Conservation (phyloP, 148 eudicot genomes). For the Suaeda aralocaspica region DNA sequence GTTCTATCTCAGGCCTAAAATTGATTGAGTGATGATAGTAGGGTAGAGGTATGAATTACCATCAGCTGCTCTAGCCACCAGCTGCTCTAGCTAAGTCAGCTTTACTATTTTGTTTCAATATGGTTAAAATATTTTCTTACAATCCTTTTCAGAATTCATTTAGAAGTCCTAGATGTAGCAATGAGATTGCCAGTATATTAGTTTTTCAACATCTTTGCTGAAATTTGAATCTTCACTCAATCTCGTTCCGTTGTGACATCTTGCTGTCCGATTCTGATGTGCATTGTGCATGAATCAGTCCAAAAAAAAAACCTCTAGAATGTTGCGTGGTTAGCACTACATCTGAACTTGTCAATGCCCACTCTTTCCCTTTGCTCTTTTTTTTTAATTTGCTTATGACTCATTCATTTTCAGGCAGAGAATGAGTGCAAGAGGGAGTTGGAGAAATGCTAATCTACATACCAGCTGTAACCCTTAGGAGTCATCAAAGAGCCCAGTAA, state of each 20-base stretch:
- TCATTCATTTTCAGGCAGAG: slow-evolving; percentile 12
- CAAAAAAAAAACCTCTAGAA: slow-evolving; percentile 8
- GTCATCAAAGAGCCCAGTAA: slow-evolving; percentile 14
- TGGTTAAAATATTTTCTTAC: background rate
- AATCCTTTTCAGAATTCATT: background rate
- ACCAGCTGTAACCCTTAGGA: slow-evolving; percentile 1
- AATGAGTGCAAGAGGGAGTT: slow-evolving; percentile 8
- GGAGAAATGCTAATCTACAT: background rate
- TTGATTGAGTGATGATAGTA: slow-evolving; percentile 32
- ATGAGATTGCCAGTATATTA: background rate
- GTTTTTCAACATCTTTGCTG: background rate
- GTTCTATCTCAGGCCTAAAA: slow-evolving; percentile 68
- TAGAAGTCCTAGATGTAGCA: too few species aligned
- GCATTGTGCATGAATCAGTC: slow-evolving; percentile 8
- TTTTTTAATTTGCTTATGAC: slow-evolving; percentile 5
- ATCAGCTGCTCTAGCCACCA: too few species aligned
- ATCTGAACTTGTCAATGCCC: slow-evolving; percentile 26
- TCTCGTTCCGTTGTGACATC: background rate
- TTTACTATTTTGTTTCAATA: background rate
- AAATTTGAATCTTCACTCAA: background rate
- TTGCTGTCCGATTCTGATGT: slow-evolving; percentile 10
- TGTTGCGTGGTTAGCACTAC: slow-evolving; percentile 14
- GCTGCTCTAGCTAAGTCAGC: slow-evolving; percentile 19
- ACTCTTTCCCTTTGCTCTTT: background rate
- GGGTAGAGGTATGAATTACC: background rate